Evolutionary conservation across 2,329 filamentous ascomycete species (phyloP), one percentile per base, ranked within the genome.

Genomic region (Aspergillus sergii): DNA sequence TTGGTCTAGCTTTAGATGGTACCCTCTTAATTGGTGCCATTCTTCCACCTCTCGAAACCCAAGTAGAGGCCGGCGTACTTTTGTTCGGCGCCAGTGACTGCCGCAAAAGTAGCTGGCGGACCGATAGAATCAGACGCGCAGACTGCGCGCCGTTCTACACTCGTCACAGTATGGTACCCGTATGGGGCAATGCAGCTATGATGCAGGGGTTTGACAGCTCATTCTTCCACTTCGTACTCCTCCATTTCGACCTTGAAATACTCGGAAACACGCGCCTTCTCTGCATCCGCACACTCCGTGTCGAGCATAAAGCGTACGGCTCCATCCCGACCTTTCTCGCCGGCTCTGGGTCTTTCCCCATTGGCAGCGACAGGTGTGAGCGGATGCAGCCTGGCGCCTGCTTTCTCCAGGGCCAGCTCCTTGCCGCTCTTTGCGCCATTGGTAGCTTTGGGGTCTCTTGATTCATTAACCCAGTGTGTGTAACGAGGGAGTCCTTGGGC

Each of bases 251-350:
- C 82, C 73, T 86, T 87, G 73, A 90, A 92, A 75, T 89, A 93
- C 57, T 85, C 83, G 4, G 84, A 84, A 2, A 94, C 90, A 14
- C 85, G 83, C 14, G 85, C 84, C 69, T 88, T 86, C 78, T 99
- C 95, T 19, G 84, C 83, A 54, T 86, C 85, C 2, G 93, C 93
- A 57, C 90, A 86, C 60, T 90, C 89, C 0, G 89, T 87, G 67
- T 97, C 91, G 56, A 98, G 89, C 78, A 97, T 92, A 76, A 97
- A 98, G 8, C 95, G 87, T 68, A 96, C 88, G 0, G 94, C 96
- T 8, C 91, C 91, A 26, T 92, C 90, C 36, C 82, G 79, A 8
- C 83, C 81, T 14, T 79, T 75, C 63, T 83, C 81, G 14, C 72
- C 81, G 39, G 71, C 75, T 65, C 70, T 77, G 66, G 71, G 79